A percentile compares a stretch with the other conserved stretches of the same genome.
phyloP scores from a whole-genome alignment of 257 asterid species.

The Scutellaria minor region DNA sequence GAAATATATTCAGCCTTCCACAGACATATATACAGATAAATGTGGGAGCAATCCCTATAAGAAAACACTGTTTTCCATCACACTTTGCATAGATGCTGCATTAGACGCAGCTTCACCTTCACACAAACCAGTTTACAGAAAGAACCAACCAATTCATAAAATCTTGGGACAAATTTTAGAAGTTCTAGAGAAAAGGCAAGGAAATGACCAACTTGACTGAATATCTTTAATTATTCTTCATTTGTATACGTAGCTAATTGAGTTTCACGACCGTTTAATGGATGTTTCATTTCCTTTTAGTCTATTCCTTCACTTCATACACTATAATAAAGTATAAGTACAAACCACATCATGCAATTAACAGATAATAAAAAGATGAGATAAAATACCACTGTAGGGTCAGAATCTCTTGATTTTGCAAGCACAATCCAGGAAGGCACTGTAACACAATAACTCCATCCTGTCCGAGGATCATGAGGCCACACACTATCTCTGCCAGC shows the following conservation, averaged over 20 bases:
- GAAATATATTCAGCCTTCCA: conserved; percentile 7
- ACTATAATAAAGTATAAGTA: conserved; percentile 5
- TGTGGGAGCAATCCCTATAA: neutral
- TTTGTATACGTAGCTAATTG: neutral
- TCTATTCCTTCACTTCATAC: too few relatives aligned
- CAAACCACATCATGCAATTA: conserved; percentile 33
- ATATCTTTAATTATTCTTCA: conserved; percentile 11
- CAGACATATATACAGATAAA: conserved; percentile 11
- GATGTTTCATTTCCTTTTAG: too few relatives aligned
- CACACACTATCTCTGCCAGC: conserved; percentile 85
- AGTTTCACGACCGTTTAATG: too few relatives aligned
- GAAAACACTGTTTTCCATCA: conserved; percentile 14
- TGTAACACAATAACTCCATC: conserved; percentile 96
- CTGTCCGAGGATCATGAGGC: conserved; percentile 96
- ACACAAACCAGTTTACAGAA: neutral
- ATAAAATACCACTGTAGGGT: conserved; percentile 85
- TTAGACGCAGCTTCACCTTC: conserved; percentile 20
- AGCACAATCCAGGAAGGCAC: conserved; percentile 95
- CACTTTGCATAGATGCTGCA: conserved; percentile 18
- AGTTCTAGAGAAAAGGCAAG: conserved; percentile 3
- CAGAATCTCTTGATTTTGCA: conserved; percentile 95
- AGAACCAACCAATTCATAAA: conserved; percentile 13
- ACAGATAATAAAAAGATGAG: conserved; percentile 30
- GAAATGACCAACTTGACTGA: conserved; percentile 27
- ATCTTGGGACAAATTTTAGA: conserved; percentile 13